Percentiles rank a stretch among this genome's conserved stretches.
Conservation (phyloP, 495 filamentous ascomycete species). For the Hypomontagnella submonticulosa region DNA sequence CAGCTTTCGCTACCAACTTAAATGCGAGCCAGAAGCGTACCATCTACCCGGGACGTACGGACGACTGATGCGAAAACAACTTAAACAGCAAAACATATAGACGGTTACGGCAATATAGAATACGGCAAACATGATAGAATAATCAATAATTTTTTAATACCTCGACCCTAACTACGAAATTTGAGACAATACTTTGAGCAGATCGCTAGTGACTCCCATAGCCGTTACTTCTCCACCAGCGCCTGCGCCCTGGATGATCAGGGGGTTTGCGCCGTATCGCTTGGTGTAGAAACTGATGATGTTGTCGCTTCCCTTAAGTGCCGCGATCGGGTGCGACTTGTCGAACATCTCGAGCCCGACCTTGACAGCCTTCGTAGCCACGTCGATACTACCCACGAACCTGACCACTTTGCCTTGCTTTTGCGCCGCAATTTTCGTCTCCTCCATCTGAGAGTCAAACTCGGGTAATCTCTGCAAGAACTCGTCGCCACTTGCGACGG, state of each 20-base stretch:
- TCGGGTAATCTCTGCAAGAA: slow-evolving; percentile 80
- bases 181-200: slow-evolving; percentile 80
- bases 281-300: slow-evolving; percentile 98
- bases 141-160: slow-evolving; percentile 29
- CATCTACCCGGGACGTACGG: slow-evolving; percentile 24
- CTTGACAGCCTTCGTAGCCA: slow-evolving; percentile 77
- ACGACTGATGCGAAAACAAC: slow-evolving; percentile 9
- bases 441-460: slow-evolving; percentile 87
- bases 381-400: slow-evolving; percentile 93
- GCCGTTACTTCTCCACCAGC: slow-evolving; percentile 96
- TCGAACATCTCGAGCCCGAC: slow-evolving; percentile 91
- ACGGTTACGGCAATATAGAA: slow-evolving; percentile 12
- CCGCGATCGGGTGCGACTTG: slow-evolving; percentile 85
- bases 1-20: slow-evolving; percentile 18
- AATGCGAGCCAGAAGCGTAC: slow-evolving; percentile 28
- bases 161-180: slow-evolving; percentile 42
- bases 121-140: slow-evolving; percentile 24
- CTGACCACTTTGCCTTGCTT: slow-evolving; percentile 89
- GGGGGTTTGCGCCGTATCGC: slow-evolving; percentile 86
- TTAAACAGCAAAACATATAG: not conserved
- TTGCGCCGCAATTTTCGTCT: slow-evolving; percentile 79
- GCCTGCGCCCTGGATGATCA: slow-evolving; percentile 94
- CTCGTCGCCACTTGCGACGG: slow-evolving; percentile 76
- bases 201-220: slow-evolving; percentile 91
- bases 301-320: slow-evolving; percentile 95